Conservation (phyloP, 1,284 basidiomycete species). For the Ganoderma lucidum region DNA sequence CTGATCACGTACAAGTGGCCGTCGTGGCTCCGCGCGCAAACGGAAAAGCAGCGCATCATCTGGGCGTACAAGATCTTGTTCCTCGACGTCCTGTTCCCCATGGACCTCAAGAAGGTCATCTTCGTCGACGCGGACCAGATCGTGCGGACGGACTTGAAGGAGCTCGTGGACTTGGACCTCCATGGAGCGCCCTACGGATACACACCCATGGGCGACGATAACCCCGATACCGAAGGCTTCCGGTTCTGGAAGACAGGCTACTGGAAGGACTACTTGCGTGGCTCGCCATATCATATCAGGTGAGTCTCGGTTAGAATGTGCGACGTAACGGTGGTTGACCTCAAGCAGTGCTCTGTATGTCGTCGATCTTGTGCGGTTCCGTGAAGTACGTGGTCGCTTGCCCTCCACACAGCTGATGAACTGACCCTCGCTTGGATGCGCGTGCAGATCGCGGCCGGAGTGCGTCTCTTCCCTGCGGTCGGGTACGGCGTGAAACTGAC, state of each 20-base stretch:
- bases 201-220: constrained; percentile 97
- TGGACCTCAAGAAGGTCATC: constrained; percentile 98
- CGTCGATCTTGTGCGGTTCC: constrained; percentile 95
- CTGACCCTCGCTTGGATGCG: constrained; percentile 15
- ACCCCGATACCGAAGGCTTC: constrained; percentile 95
- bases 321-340: not conserved
- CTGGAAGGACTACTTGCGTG: constrained; percentile 87
- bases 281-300: constrained; percentile 93
- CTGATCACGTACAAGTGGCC: constrained; percentile 99
- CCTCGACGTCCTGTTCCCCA: constrained; percentile 97
- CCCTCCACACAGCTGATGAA: too few relatives aligned
- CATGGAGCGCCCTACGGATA: constrained; percentile 94
- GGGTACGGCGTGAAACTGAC: not conserved
- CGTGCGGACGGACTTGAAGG: constrained; percentile 93
- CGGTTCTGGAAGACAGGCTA: constrained; percentile 98
- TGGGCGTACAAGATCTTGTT: constrained; percentile 99
- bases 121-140: constrained; percentile 99
- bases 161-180: constrained; percentile 91
- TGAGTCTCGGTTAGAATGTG: constrained; percentile 36
- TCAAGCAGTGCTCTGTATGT: constrained; percentile 88
- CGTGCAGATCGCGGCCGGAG: constrained; percentile 78
- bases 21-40: constrained; percentile 95
- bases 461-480: constrained; percentile 46
- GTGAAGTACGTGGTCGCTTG: constrained; percentile 61
- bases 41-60: constrained; percentile 97